These are phyloP conservation scores for Hamamelis virginiana DNA, from an alignment of 164 flowering plant species.

Conservation along the genomic window DNA sequence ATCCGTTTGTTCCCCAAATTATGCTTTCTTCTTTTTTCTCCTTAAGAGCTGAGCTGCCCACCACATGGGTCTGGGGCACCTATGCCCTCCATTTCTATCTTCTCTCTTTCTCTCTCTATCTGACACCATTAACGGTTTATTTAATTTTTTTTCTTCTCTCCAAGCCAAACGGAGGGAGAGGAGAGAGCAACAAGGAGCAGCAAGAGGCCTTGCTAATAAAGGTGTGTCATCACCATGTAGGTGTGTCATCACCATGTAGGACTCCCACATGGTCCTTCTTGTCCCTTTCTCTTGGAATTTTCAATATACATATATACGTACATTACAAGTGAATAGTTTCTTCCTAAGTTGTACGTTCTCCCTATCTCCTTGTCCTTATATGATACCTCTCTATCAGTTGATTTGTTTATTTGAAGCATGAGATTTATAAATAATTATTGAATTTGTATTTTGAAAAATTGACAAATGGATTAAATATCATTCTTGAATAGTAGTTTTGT, in stretches of 20 bases:
- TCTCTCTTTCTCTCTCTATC: conserved; percentile 10
- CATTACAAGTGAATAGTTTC: not conserved
- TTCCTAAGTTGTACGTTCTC: not conserved
- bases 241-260: conserved; percentile 14
- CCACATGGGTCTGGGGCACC: conserved; percentile 38
- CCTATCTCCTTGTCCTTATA: not conserved
- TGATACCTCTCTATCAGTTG: no score
- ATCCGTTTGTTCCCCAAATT: conserved; percentile 46
- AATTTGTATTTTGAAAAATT: no score
- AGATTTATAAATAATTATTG: no score
- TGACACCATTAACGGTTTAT: conserved; percentile 30
- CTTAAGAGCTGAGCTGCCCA: conserved; percentile 31
- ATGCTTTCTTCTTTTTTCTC: conserved; percentile 11
- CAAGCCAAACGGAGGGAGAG: conserved; percentile 6
- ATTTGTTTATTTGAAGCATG: no score
- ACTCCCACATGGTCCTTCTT: conserved; percentile 28
- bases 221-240: conserved; percentile 14
- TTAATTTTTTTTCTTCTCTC: conserved; percentile 2
- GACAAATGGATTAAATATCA: no score
- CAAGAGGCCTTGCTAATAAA: conserved; percentile 14
- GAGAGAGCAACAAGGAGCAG: not conserved
- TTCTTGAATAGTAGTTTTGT: no score
- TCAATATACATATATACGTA: not conserved
- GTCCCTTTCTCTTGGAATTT: conserved; percentile 38
- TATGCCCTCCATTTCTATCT: not conserved